Base-by-base conservation (phyloP, 1,284 basidiomycete species). In the Fomes fomentarius region DNA sequence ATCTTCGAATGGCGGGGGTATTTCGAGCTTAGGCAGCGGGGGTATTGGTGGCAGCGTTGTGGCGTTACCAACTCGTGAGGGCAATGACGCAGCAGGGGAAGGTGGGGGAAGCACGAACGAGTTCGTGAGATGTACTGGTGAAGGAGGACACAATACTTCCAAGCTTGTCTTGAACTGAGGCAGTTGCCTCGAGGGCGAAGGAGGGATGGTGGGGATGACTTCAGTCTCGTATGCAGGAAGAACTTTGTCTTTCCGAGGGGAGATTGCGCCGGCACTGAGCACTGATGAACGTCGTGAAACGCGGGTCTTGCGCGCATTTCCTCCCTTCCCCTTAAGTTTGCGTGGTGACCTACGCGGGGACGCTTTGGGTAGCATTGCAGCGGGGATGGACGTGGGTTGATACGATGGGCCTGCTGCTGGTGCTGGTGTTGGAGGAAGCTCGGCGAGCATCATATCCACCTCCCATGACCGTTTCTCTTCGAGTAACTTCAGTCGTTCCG, bases 71-170 rank as follows among this genome's bases (percentile, higher is more conserved):
- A 60, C 50, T 22, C 43, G 55, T 5, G 60, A 52, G 2, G 61
- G 66, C 1, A 85, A 78, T 0, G 85, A 77, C 24, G 69, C 62
- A 19, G 78, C 76, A 14, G 87, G 87, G 10, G 87, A 88, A 1
- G 84, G 88, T 1, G 87, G 88, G 14, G 88, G 88, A 1, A 91
- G 77, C 2, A 86, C 82, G 57, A 91, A 91, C 15, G 83, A 77
- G 4, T 79, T 83, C 1, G 85, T 79, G 22, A 86, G 74, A 30
- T 59, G 41, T 10, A 60, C 56, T 2, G 60, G 63, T 12, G 60
- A 61, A 14, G 60, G 61, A 10, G 50, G 48, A 4, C 56, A 51
- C 0, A 65, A 50, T 9, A 54, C 47, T 4, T 43, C 54, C 50
- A 68, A 58, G 43, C 63, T 66, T 11, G 65, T 67, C 58, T 66